Conservation (phyloP, 371 early-diverging fungal genomes). For the Enterospora canceri region DNA sequence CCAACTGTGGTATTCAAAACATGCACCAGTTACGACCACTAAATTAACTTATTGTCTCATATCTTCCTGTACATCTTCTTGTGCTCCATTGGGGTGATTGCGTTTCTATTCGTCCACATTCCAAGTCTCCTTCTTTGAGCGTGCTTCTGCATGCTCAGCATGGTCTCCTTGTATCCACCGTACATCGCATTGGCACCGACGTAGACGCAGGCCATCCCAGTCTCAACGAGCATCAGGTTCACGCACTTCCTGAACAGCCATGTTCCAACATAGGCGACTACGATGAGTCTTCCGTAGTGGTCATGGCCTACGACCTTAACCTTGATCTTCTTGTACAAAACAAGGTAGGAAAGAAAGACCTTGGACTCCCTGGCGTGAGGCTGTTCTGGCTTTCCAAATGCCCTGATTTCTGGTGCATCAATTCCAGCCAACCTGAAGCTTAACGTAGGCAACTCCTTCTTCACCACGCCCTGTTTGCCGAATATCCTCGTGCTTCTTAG, state of each 20-base stretch:
- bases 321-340: constrained; percentile 56
- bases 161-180: constrained; percentile 56
- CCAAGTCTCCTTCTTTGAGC: constrained; percentile 55
- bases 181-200: constrained; percentile 62
- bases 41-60: too few species aligned
- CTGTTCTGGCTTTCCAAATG: constrained; percentile 65
- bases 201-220: constrained; percentile 63
- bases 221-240: constrained; percentile 61
- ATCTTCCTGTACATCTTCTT: constrained; percentile 13
- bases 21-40: too few species aligned
- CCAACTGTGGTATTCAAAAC: too few species aligned
- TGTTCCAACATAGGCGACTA: constrained; percentile 59
- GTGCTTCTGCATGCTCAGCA: constrained; percentile 58
- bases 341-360: constrained; percentile 56
- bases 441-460: constrained; percentile 58
- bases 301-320: constrained; percentile 60
- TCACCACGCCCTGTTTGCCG: neutral
- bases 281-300: constrained; percentile 63
- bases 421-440: constrained; percentile 64
- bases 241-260: constrained; percentile 55
- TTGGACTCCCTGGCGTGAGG: constrained; percentile 61
- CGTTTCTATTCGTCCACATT: constrained; percentile 24
- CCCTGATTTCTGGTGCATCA: constrained; percentile 66
- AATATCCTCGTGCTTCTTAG: constrained; percentile 2
- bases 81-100: constrained; percentile 27